Percentiles rank a stretch among this genome's conserved stretches.
phyloP scores from a whole-genome alignment of 371 early-diverging fungal species.

The Lichtheimia ramosa region DNA sequence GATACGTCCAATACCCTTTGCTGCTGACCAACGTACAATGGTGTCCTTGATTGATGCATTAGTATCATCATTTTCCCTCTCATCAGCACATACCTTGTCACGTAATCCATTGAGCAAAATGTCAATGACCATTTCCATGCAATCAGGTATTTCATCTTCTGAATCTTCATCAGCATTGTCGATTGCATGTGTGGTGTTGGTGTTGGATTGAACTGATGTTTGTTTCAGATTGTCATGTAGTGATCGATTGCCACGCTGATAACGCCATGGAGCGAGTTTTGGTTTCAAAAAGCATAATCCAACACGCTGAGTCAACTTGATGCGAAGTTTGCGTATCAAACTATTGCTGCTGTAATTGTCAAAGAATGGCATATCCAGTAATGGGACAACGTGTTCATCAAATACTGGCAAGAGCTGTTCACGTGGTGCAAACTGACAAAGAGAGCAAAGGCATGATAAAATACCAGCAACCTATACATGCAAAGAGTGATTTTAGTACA shows the following conservation, averaged over 20 bases:
- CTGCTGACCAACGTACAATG: conserved; percentile 93
- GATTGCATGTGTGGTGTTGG: conserved; percentile 4
- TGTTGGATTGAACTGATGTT: conserved; percentile 5
- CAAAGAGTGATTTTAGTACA: background rate
- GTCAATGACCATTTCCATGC: conserved; percentile 77
- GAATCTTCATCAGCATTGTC: conserved; percentile 43
- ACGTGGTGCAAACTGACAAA: conserved; percentile 73
- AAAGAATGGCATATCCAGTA: conserved; percentile 53
- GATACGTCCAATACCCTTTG: conserved; percentile 92
- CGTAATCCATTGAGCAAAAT: conserved; percentile 77
- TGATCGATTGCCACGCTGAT: conserved; percentile 64
- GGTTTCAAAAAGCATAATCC: conserved; percentile 76
- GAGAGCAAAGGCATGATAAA: conserved; percentile 64
- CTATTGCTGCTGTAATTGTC: conserved; percentile 63
- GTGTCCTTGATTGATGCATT: conserved; percentile 68
- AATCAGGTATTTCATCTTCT: conserved; percentile 65
- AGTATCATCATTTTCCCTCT: background rate
- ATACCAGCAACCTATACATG: conserved; percentile 52
- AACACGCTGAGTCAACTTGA: conserved; percentile 83
- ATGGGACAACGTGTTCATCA: conserved; percentile 51
- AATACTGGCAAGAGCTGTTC: conserved; percentile 60
- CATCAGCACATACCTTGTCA: conserved; percentile 59
- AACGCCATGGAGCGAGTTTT: conserved; percentile 77
- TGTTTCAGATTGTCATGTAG: conserved; percentile 45
- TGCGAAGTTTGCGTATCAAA: conserved; percentile 75